phyloP scores from a whole-genome alignment of 306 rosid genomes.

The Rosa lucieae region DNA sequence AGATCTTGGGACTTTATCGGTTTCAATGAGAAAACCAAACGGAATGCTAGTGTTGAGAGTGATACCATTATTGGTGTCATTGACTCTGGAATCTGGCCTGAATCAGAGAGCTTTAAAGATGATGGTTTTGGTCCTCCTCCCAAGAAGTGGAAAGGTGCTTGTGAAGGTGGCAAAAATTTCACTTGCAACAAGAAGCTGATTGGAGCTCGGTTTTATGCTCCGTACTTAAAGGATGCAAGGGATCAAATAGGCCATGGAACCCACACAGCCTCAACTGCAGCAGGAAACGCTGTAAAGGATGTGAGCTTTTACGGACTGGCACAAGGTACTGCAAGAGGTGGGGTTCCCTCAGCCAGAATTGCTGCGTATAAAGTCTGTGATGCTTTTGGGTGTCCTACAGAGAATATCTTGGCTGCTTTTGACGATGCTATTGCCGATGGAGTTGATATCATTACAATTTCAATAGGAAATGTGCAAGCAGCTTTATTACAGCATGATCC shows the following conservation, averaged over 20 bases:
- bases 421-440: slow-evolving; percentile 13
- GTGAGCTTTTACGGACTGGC: slow-evolving; percentile 9
- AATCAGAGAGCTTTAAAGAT: slow-evolving; percentile 34
- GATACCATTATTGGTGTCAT: slow-evolving; percentile 38
- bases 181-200: slow-evolving; percentile 35
- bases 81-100: slow-evolving; percentile 48
- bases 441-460: slow-evolving; percentile 6
- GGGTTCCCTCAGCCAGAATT: background rate
- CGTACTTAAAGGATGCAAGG: background rate
- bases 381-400: background rate
- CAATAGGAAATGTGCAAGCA: background rate
- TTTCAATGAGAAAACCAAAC: background rate
- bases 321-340: background rate
- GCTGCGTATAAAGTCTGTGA: background rate
- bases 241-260: background rate
- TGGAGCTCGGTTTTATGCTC: background rate
- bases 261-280: background rate
- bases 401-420: slow-evolving; percentile 4
- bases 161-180: slow-evolving; percentile 28
- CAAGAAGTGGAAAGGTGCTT: slow-evolving; percentile 36
- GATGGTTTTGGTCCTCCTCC: slow-evolving; percentile 38
- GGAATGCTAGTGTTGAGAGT: slow-evolving; percentile 19
- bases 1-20: slow-evolving; percentile 60
- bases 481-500: background rate
- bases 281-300: background rate